Percentiles rank a stretch among this genome's conserved stretches.
phyloP scores from a whole-genome alignment of 306 rosid genomes.

The Cucumis sativus region DNA sequence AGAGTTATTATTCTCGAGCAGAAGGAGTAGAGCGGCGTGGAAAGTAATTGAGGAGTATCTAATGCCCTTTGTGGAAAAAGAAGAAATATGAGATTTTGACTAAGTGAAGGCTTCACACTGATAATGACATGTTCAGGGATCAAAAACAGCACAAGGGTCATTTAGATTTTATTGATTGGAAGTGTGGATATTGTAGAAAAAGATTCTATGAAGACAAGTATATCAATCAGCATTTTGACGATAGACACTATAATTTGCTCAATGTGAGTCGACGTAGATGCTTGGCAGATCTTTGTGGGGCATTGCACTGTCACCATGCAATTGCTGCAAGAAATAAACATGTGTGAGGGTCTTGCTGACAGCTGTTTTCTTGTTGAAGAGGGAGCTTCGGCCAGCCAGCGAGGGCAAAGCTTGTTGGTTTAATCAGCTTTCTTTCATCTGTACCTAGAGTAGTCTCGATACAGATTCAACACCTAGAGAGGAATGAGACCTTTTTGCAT shows the following conservation, averaged over 20 bases:
- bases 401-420: too few relatives aligned
- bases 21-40: too few relatives aligned
- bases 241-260: slow-evolving; percentile 76
- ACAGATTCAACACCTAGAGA: too few relatives aligned
- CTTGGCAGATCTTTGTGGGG: slow-evolving; percentile 92
- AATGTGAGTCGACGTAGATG: slow-evolving; percentile 53
- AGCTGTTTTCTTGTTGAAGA: slow-evolving; percentile 54
- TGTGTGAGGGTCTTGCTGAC: slow-evolving; percentile 76
- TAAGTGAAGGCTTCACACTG: slow-evolving; percentile 66
- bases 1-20: too few relatives aligned
- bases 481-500: too few relatives aligned
- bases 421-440: too few relatives aligned
- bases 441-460: too few relatives aligned
- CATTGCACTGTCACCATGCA: slow-evolving; percentile 70
- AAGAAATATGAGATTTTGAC: slow-evolving; percentile 45
- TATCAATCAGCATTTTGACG: slow-evolving; percentile 85
- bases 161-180: slow-evolving; percentile 71
- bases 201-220: slow-evolving; percentile 74
- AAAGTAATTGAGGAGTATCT: slow-evolving; percentile 32
- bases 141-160: slow-evolving; percentile 77
- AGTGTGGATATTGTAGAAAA: slow-evolving; percentile 92
- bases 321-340: slow-evolving; percentile 62
- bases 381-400: slow-evolving; percentile 53
- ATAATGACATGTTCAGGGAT: slow-evolving; percentile 68
- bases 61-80: slow-evolving; percentile 61